Base-by-base conservation (phyloP, 148 eudicot genomes). In the Camellia granthamiana region DNA sequence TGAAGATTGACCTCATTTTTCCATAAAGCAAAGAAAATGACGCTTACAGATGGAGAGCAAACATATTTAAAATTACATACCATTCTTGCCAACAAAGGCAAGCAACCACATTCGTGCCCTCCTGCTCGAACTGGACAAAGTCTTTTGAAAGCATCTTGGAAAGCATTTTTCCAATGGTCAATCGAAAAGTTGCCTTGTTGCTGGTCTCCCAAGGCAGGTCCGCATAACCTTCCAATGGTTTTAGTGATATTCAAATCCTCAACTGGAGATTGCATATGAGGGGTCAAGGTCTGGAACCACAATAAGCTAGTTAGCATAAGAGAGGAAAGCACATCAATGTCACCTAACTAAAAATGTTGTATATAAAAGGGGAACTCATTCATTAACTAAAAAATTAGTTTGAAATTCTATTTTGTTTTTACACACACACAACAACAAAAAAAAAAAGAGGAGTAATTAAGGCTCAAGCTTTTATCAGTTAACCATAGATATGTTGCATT, bases 111-210 rank as follows among this genome's bases (percentile, higher is more conserved):
- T 79, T 87, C 92, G 65, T 95, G 91, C 15, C 94, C 93, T 79
- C 84, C 93, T 52, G 96, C 94, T 67, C 98, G 93, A 72, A 93
- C 90, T 55, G 98, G 98, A 88, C 98, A 95, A 62, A 93, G 91
- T 86, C 94, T 88, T 55, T 79, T 89, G 71, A 89, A 88, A 80
- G 97, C 94, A 85, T 89, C 90, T 55, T 87, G 82, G 80, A 95
- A 95, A 69, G 97, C 97, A 82, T 84, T 87, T 78, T 78, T 89
- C 98, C 98, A 95, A 65, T 91, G 86, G 75, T 93, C 85, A 51
- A 91, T 83, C 49, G 97, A 89, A 81, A 87, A 87, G 65, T 47
- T 80, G 46, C 96, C 96, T 84, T 91, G 94, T 67, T 90, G 88
- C 77, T 90, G 91, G 76, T 93, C 92, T 79, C 91, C 97, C 72